These are phyloP conservation scores for Penicillium janthinellum DNA, from an alignment of 2,329 filamentous ascomycete species.

Conservation along the genomic window DNA sequence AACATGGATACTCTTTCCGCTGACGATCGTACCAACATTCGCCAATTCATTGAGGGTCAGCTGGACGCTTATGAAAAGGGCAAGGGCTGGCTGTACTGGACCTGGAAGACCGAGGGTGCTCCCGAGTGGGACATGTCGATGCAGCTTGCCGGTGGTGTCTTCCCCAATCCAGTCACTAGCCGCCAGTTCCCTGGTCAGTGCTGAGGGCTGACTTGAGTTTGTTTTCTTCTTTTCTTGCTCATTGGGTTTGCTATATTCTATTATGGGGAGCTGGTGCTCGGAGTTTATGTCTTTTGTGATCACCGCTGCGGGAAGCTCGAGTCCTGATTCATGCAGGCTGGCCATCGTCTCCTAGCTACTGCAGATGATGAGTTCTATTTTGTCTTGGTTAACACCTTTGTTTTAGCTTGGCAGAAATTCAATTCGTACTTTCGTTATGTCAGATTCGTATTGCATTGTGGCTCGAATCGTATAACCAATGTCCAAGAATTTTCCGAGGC, in stretches of 20 bases:
- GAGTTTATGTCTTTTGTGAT: neutral
- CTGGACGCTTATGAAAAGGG: slow-evolving; percentile 48
- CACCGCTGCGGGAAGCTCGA: neutral
- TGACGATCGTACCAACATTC: slow-evolving; percentile 40
- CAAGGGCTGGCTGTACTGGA: slow-evolving; percentile 53
- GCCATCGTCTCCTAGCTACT: neutral
- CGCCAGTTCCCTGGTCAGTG: slow-evolving; percentile 40
- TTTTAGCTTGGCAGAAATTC: neutral
- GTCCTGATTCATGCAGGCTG: neutral
- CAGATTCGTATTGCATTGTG: neutral
- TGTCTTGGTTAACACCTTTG: neutral
- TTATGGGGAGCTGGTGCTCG: neutral
- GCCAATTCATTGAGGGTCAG: slow-evolving; percentile 51
- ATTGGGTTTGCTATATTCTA: neutral
- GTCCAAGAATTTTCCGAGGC: neutral
- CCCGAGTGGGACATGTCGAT: slow-evolving; percentile 53
- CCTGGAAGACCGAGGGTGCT: slow-evolving; percentile 53
- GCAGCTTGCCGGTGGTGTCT: slow-evolving; percentile 48
- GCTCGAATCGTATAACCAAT: neutral
- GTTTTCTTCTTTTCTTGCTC: neutral
- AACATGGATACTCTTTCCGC: slow-evolving; percentile 49
- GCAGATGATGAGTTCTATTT: neutral
- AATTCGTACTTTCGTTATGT: neutral
- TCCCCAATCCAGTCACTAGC: slow-evolving; percentile 47
- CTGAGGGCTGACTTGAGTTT: slow-evolving; percentile 4